Evolutionary conservation across 2,329 filamentous ascomycete species (phyloP).

Genomic region (Tolypocladium amazonense): DNA sequence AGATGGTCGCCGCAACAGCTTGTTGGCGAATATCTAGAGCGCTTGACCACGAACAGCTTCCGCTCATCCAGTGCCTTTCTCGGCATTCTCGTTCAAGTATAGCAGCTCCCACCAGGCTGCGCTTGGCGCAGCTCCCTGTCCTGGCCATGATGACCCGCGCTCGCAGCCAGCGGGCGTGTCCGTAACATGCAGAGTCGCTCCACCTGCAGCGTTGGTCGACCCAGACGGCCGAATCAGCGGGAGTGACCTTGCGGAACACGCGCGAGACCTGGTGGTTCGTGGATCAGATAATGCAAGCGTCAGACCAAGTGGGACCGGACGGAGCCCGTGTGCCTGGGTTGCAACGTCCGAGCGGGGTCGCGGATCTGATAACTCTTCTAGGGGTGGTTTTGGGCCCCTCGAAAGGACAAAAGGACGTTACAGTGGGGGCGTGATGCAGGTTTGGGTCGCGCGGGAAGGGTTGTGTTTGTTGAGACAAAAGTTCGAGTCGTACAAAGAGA

Average conservation of each 20-base stretch:
- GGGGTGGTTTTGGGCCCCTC: neutral
- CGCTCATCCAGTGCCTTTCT: neutral
- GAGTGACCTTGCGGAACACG: neutral
- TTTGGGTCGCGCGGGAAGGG: neutral
- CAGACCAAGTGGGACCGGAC: neutral
- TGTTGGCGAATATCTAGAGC: neutral
- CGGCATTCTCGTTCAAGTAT: neutral
- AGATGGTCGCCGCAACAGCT: neutral
- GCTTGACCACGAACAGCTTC: neutral
- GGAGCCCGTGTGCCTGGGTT: neutral
- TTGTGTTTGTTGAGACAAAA: neutral
- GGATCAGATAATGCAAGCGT: neutral
- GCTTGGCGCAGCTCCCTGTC: neutral
- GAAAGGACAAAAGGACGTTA: neutral
- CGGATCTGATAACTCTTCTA: conserved; percentile 1
- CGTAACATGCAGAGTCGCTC: neutral
- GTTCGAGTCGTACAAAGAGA: neutral
- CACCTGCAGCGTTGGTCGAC: neutral
- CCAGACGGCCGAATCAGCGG: neutral
- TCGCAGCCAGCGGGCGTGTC: neutral
- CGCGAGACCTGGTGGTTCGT: neutral
- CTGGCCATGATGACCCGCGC: neutral
- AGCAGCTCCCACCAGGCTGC: neutral
- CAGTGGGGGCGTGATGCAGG: neutral
- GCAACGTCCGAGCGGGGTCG: neutral